Conservation (phyloP, 176 grass and related monocot genomes). For the Hsuehochloa calcarea region DNA sequence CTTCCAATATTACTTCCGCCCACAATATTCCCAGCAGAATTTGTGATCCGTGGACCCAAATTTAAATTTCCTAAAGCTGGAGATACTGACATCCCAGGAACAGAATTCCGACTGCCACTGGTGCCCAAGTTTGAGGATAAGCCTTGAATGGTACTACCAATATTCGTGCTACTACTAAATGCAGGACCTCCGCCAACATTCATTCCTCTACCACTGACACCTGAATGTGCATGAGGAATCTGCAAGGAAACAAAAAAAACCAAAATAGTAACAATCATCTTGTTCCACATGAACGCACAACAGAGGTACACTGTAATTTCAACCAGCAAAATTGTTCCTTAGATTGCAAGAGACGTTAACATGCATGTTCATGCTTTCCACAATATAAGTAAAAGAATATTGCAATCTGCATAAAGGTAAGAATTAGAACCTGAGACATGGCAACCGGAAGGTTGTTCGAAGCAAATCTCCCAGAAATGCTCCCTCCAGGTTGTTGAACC, state of each 20-base stretch:
- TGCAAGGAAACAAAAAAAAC: conserved; percentile 17
- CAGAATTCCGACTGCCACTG: conserved; percentile 68
- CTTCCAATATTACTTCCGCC: conserved; percentile 83
- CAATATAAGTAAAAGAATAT: conserved; percentile 1
- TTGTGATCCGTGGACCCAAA: conserved; percentile 66
- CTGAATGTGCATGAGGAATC: conserved; percentile 87
- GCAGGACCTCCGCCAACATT: conserved; percentile 70
- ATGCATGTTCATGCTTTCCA: conserved; percentile 5
- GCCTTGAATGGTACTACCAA: conserved; percentile 79
- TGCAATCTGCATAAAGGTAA: not conserved
- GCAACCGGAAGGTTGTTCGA: conserved; percentile 83
- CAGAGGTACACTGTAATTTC: not conserved
- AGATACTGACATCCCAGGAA: conserved; percentile 73
- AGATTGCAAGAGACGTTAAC: not conserved
- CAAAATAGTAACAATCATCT: no score
- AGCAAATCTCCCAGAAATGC: conserved; percentile 76
- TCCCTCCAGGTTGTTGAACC: conserved; percentile 84
- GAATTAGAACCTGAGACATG: conserved; percentile 83
- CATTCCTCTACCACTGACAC: conserved; percentile 68
- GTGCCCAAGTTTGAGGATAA: conserved; percentile 66
- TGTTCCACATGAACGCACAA: no score
- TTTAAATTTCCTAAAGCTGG: conserved; percentile 79
- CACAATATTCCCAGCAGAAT: conserved; percentile 72
- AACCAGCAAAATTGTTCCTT: conserved; percentile 20
- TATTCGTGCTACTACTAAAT: conserved; percentile 78